Evolutionary conservation across 208 protist species (phyloP).

Genomic region (Wallacemonas sp.): DNA sequence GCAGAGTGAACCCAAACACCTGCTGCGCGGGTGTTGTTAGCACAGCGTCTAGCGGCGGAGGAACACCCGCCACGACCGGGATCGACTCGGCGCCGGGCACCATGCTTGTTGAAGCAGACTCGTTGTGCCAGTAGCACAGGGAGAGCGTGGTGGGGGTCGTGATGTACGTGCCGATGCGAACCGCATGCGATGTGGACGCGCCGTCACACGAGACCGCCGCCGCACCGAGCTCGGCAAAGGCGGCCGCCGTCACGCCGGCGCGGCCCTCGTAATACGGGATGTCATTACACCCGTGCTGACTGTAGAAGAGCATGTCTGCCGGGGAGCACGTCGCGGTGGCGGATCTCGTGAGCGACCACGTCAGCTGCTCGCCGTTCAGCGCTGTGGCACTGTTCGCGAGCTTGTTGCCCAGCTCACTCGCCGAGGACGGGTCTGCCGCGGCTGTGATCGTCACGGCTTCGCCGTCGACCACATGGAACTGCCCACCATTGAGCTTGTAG

Average conservation of each 20-base stretch:
- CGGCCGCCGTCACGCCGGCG: background rate
- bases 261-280: constrained; percentile 57
- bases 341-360: constrained; percentile 53
- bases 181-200: background rate
- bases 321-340: constrained; percentile 5
- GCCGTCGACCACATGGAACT: constrained; percentile 67
- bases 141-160: constrained; percentile 18
- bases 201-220: constrained; percentile 21
- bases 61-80: constrained; percentile 40
- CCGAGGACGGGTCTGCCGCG: constrained; percentile 39
- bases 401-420: constrained; percentile 38
- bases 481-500: constrained; percentile 85
- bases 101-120: constrained; percentile 6
- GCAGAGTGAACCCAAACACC: constrained; percentile 35
- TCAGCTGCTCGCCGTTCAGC: constrained; percentile 45
- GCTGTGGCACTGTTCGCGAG: constrained; percentile 8
- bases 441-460: constrained; percentile 18
- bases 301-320: constrained; percentile 74
- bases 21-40: constrained; percentile 26
- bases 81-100: constrained; percentile 42
- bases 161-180: background rate
- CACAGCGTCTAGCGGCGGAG: constrained; percentile 24
- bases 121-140: constrained; percentile 63
- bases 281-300: constrained; percentile 60
- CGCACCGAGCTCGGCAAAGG: constrained; percentile 25